phyloP scores from a whole-genome alignment of 495 filamentous ascomycete genomes.

The Aspergillus indologenus region DNA sequence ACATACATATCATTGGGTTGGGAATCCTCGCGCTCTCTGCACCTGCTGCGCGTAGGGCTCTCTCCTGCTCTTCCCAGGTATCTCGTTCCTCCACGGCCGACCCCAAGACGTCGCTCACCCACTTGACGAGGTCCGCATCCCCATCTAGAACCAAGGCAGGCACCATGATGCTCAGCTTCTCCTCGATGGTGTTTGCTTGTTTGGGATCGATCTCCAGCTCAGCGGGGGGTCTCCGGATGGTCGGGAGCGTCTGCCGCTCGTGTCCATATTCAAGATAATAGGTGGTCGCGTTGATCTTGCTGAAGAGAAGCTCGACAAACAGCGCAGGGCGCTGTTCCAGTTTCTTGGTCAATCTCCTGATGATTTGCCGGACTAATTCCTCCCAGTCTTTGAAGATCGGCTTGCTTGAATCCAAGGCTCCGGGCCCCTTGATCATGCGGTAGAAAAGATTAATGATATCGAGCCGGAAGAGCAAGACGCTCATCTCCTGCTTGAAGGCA shows the following conservation, averaged over 20 bases:
- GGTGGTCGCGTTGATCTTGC: slow-evolving; percentile 79
- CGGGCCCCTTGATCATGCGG: slow-evolving; percentile 88
- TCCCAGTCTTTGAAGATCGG: slow-evolving; percentile 85
- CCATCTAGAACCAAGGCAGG: slow-evolving; percentile 73
- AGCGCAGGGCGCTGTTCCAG: slow-evolving; percentile 79
- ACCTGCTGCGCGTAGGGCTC: slow-evolving; percentile 49
- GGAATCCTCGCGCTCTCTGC: slow-evolving; percentile 36
- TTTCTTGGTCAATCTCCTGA: slow-evolving; percentile 73
- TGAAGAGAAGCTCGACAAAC: slow-evolving; percentile 87
- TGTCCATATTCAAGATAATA: slow-evolving; percentile 89
- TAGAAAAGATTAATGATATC: slow-evolving; percentile 89
- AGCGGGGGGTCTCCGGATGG: slow-evolving; percentile 57
- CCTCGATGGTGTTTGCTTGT: slow-evolving; percentile 57
- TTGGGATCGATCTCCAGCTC: slow-evolving; percentile 72
- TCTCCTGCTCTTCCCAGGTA: slow-evolving; percentile 71
- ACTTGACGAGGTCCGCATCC: slow-evolving; percentile 69
- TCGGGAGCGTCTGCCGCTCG: slow-evolving; percentile 68
- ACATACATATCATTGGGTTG: slow-evolving; percentile 44
- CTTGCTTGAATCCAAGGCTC: slow-evolving; percentile 62
- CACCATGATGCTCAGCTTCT: slow-evolving; percentile 76
- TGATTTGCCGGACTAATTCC: slow-evolving; percentile 75
- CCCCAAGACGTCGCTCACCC: slow-evolving; percentile 70
- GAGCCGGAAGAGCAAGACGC: slow-evolving; percentile 80
- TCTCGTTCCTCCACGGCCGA: slow-evolving; percentile 70
- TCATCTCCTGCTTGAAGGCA: slow-evolving; percentile 90